A percentile compares a stretch with the other conserved stretches of the same genome.
Evolutionary conservation across 495 filamentous ascomycete genomes (phyloP).

Genomic region (Glarea lozoyensis): DNA sequence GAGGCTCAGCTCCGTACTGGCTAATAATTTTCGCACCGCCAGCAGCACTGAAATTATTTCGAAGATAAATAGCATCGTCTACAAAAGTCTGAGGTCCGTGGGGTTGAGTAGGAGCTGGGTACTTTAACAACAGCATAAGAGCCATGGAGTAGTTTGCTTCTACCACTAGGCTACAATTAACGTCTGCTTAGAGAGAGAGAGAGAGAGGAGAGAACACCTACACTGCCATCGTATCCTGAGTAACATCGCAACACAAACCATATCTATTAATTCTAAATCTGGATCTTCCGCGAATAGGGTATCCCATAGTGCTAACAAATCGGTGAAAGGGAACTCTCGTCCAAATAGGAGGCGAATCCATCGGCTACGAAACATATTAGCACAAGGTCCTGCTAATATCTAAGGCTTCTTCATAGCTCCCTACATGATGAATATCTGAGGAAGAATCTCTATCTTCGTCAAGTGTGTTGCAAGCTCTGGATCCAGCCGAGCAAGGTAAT

Average conservation of each 20-base stretch:
- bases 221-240: slow-evolving; percentile 85
- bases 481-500: slow-evolving; percentile 68
- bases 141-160: slow-evolving; percentile 79
- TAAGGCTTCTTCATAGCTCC: slow-evolving; percentile 11
- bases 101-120: slow-evolving; percentile 56
- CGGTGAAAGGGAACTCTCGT: slow-evolving; percentile 83
- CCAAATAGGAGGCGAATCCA: slow-evolving; percentile 94
- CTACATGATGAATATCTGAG: slow-evolving; percentile 92
- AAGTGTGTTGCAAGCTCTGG: slow-evolving; percentile 76
- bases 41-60: slow-evolving; percentile 61
- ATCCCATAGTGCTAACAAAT: slow-evolving; percentile 83
- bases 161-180: slow-evolving; percentile 49
- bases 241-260: slow-evolving; percentile 90
- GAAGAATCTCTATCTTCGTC: slow-evolving; percentile 78
- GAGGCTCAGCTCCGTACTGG: slow-evolving; percentile 70
- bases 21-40: slow-evolving; percentile 67
- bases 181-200: neutral
- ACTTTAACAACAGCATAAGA: slow-evolving; percentile 72
- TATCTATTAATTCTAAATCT: slow-evolving; percentile 70
- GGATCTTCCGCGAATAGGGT: slow-evolving; percentile 82
- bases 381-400: slow-evolving; percentile 7
- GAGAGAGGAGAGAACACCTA: slow-evolving; percentile 41
- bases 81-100: slow-evolving; percentile 69
- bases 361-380: slow-evolving; percentile 43
- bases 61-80: slow-evolving; percentile 78